Conservation (phyloP, 1,284 basidiomycete species). For the Microstroma glucosiphilum region DNA sequence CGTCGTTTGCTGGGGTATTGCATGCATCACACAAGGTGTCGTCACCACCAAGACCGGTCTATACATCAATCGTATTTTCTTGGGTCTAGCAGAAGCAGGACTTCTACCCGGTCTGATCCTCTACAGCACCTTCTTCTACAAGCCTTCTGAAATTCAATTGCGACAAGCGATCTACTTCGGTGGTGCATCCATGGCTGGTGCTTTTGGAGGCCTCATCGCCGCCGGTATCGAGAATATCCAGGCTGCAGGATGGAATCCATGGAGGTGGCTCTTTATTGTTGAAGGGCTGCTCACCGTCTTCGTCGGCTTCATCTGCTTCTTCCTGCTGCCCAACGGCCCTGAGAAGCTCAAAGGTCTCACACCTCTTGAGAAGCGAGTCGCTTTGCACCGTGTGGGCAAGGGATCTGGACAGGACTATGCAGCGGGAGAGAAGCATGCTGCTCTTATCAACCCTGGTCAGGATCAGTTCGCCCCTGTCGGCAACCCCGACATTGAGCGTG, state of each 20-base stretch:
- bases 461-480: background rate
- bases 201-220: constrained; percentile 41
- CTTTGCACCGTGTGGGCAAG: constrained; percentile 24
- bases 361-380: constrained; percentile 25
- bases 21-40: constrained; percentile 36
- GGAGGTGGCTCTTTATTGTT: constrained; percentile 42
- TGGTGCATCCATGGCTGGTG: constrained; percentile 36
- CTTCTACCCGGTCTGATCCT: constrained; percentile 36
- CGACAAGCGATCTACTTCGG: constrained; percentile 45
- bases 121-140: constrained; percentile 44
- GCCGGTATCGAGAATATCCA: constrained; percentile 27
- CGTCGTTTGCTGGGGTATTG: constrained; percentile 33
- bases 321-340: constrained; percentile 33
- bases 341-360: constrained; percentile 33
- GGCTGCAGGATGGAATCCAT: constrained; percentile 23
- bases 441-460: background rate
- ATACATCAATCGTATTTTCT: constrained; percentile 39
- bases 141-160: constrained; percentile 34
- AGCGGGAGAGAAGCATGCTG: background rate
- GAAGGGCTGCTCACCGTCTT: constrained; percentile 41
- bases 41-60: constrained; percentile 33
- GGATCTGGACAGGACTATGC: constrained; percentile 1
- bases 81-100: constrained; percentile 36
- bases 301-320: constrained; percentile 28
- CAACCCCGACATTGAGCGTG: background rate